Evolutionary conservation across 2,329 filamentous ascomycete genomes (phyloP).

Genomic region (Exophiala sideris): DNA sequence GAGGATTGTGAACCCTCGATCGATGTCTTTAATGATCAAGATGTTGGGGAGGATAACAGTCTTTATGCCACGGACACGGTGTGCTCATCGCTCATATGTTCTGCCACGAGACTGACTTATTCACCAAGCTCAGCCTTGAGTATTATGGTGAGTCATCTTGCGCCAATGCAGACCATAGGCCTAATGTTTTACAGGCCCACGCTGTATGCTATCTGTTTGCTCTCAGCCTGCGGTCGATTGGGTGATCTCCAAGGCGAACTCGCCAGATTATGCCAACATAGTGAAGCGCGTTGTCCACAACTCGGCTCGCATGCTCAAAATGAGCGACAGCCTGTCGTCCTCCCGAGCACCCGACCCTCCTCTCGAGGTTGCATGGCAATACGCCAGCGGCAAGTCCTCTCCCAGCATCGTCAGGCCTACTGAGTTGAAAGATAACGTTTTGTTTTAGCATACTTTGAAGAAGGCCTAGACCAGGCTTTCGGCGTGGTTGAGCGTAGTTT

Average conservation of each 20-base stretch:
- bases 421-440: neutral
- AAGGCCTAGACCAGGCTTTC: neutral
- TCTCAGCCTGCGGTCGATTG: constrained; percentile 9
- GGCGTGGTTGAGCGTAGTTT: neutral
- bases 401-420: neutral
- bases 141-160: constrained; percentile 2
- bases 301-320: constrained; percentile 10
- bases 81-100: neutral
- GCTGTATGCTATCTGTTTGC: constrained; percentile 12
- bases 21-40: neutral
- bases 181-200: constrained; percentile 1
- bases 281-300: constrained; percentile 1
- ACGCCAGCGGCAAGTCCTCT: constrained; percentile 2
- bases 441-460: constrained; percentile 1
- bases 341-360: constrained; percentile 6
- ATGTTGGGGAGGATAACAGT: constrained; percentile 5
- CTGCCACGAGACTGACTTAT: neutral
- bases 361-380: constrained; percentile 7
- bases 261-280: neutral
- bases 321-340: constrained; percentile 3
- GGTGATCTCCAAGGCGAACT: constrained; percentile 6
- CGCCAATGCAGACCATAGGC: neutral
- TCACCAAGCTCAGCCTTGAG: constrained; percentile 7
- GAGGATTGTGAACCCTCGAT: neutral
- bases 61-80: constrained; percentile 8